Base-by-base conservation (phyloP, 495 filamentous ascomycete species). In the Saxophila tyrrhenica region DNA sequence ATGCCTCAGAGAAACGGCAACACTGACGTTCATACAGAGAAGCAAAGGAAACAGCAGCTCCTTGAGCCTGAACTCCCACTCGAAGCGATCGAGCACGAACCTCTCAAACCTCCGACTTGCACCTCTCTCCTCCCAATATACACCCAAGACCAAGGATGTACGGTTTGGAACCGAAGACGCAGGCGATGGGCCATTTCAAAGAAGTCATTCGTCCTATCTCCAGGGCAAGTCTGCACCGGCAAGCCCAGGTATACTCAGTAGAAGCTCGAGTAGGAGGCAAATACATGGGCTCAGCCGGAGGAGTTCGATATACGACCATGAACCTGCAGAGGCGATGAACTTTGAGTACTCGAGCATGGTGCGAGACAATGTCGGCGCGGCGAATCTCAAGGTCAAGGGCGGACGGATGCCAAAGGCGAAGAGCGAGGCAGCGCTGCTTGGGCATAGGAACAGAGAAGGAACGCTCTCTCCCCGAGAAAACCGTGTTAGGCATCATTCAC, bases 71-170 rank as follows among this genome's bases (percentile, higher is more conserved):
- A 35, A 41, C 48, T 63, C 61, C 8, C 61, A 55, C 24, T 56
- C 61, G 20, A 55, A 56, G 47, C 67, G 67, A 24, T 70, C 68
- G 43, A 61, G 57, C 25, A 67, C 67, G 2, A 72, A 72, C 56
- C 67, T 72, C 20, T 47, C 60, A 58, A 60, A 69, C 59, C 67
- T 72, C 57, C 67, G 68, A 29, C 68, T 70, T 20, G 66, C 69
- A 43, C 69, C 69, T 11, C 67, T 72, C 24, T 54, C 59, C 41
- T 48, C 51, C 9, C 48, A 51, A 32, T 57, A 24, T n/a, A 29
- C 41, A 48, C 9, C 22, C 35, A 32, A 3, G 10, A 39, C 51
- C 3, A 10, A 32, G 25, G 35, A 51, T n/a, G 25, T 49, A 17
- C 48, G 45, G 29, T 50, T 22, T 23, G 39, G 41, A 24, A 19